Conservation (phyloP, 352 stramenopile genomes). For the Blastocystis sp. region DNA sequence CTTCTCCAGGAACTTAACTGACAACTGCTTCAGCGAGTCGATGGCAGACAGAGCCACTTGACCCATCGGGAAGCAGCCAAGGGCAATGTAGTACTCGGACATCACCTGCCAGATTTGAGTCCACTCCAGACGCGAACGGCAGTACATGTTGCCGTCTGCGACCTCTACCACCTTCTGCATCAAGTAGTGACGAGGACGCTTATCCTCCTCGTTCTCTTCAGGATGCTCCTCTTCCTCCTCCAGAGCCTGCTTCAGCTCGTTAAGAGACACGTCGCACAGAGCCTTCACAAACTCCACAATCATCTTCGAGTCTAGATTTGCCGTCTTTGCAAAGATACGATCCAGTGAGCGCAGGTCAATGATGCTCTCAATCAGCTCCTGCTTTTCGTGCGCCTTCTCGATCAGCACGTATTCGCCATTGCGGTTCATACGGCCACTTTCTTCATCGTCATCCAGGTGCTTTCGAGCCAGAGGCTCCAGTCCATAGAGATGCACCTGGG, state of each 20-base stretch:
- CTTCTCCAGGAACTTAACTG: constrained; percentile 97
- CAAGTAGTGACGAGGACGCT: constrained; percentile 88
- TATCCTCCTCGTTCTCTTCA: constrained; percentile 64
- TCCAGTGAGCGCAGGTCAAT: constrained; percentile 80
- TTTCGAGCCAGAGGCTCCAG: constrained; percentile 60
- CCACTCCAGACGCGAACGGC: constrained; percentile 89
- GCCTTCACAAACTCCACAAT: constrained; percentile 82
- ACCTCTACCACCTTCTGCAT: constrained; percentile 98
- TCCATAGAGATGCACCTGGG: constrained; percentile 83
- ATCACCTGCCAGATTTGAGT: constrained; percentile 93
- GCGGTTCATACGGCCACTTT: constrained; percentile 68
- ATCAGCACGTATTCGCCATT: constrained; percentile 53
- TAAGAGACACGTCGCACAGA: constrained; percentile 81
- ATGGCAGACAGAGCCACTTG: constrained; percentile 96
- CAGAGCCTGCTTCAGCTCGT: constrained; percentile 72
- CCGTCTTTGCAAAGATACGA: constrained; percentile 81
- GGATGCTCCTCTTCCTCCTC: constrained; percentile 6
- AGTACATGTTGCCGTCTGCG: constrained; percentile 98
- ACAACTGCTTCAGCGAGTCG: constrained; percentile 96
- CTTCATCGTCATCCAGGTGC: constrained; percentile 68
- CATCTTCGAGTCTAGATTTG: constrained; percentile 72
- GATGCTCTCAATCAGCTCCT: constrained; percentile 73
- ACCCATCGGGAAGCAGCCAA: constrained; percentile 89
- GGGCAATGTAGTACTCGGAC: constrained; percentile 90
- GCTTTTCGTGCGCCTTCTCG: constrained; percentile 76